Percentiles rank a stretch among this genome's conserved stretches.
Conservation (phyloP, 2,329 filamentous ascomycete genomes). For the Paecilomyces variotii region DNA sequence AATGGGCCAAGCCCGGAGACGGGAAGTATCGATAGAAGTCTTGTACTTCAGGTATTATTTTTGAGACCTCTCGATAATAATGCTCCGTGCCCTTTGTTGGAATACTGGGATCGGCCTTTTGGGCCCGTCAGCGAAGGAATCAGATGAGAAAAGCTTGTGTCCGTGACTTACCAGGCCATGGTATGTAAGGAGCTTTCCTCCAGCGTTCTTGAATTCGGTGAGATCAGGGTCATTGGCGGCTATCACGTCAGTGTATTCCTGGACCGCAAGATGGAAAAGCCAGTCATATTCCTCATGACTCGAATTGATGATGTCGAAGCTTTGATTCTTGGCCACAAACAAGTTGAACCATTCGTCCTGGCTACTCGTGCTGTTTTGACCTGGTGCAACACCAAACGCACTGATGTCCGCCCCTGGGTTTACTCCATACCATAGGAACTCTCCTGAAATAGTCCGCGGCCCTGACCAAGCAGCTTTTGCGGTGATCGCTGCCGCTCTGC, state of each 20-base stretch:
- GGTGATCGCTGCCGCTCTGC: neutral
- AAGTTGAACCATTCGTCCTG: neutral
- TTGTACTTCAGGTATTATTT: neutral
- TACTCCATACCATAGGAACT: slow-evolving; percentile 27
- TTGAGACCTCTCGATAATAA: neutral
- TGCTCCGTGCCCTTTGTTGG: neutral
- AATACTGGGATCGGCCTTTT: slow-evolving; percentile 1
- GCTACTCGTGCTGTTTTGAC: neutral
- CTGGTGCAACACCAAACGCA: neutral
- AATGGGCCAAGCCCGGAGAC: neutral
- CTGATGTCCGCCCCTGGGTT: neutral
- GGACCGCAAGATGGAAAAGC: slow-evolving; percentile 22
- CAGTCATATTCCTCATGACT: slow-evolving; percentile 11
- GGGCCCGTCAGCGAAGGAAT: neutral
- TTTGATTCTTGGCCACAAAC: neutral
- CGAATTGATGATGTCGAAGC: neutral
- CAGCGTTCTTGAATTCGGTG: neutral
- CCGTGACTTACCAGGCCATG: neutral
- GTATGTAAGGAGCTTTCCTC: slow-evolving; percentile 1
- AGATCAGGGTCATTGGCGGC: slow-evolving; percentile 17
- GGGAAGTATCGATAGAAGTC: slow-evolving; percentile 1
- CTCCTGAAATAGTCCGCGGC: neutral
- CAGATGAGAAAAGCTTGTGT: neutral
- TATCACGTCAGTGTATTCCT: slow-evolving; percentile 20
- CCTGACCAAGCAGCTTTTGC: slow-evolving; percentile 1